phyloP scores from a whole-genome alignment of 495 filamentous ascomycete genomes.

The Bombardia bombarda region DNA sequence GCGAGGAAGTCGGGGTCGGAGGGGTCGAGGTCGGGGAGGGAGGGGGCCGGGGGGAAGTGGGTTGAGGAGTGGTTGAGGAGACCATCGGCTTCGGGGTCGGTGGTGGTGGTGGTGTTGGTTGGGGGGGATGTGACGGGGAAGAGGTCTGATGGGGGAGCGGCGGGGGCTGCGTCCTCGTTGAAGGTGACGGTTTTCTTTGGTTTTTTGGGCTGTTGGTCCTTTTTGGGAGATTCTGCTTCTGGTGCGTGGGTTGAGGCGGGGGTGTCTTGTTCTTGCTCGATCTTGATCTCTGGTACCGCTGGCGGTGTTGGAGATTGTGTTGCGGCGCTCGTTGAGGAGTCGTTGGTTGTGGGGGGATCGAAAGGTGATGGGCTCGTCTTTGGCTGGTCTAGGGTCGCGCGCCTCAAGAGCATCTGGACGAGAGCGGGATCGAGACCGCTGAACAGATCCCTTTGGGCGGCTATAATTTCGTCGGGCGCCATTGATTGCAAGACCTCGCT shows the following conservation, averaged over 20 bases:
- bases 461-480: constrained; percentile 72
- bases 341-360: constrained; percentile 12
- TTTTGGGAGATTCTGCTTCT: not conserved
- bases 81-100: constrained; percentile 27
- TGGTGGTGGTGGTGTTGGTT: not conserved
- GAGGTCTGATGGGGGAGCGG: constrained; percentile 14
- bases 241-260: not conserved
- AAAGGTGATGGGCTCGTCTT: constrained; percentile 25
- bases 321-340: constrained; percentile 12
- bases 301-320: constrained; percentile 2
- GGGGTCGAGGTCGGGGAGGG: constrained; percentile 68
- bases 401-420: constrained; percentile 66
- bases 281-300: constrained; percentile 7
- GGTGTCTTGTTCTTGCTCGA: constrained; percentile 14
- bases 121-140: constrained; percentile 17
- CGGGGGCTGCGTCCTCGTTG: constrained; percentile 16
- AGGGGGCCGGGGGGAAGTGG: constrained; percentile 30
- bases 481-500: constrained; percentile 63
- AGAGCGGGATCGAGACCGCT: constrained; percentile 58
- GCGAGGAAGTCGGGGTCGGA: constrained; percentile 70
- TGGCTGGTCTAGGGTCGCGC: constrained; percentile 67
- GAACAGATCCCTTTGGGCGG: constrained; percentile 68
- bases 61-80: constrained; percentile 20
- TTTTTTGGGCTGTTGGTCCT: constrained; percentile 8
- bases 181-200: constrained; percentile 21